phyloP scores from a whole-genome alignment of 2,329 filamentous ascomycete species.

The Tolypocladium album region DNA sequence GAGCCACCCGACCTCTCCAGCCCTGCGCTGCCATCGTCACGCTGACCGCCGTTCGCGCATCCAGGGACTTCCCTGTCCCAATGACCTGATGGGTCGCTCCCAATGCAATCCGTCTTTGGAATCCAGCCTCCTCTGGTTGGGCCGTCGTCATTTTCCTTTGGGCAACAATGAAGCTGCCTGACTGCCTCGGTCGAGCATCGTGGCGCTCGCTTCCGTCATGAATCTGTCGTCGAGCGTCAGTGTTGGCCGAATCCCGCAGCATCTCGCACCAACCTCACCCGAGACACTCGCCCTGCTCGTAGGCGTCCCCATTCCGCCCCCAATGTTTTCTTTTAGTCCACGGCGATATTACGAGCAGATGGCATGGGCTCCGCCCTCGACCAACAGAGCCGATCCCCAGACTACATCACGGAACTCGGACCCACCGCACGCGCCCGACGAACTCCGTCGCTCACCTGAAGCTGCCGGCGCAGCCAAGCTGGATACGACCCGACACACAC shows the following conservation, averaged over 20 bases:
- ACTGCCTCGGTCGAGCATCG: not conserved
- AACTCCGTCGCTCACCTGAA: not conserved
- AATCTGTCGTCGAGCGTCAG: not conserved
- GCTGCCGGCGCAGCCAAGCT: not conserved
- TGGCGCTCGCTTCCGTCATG: not conserved
- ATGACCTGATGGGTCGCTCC: not conserved
- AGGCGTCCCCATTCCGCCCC: not conserved
- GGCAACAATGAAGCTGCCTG: not conserved
- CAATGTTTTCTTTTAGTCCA: not conserved
- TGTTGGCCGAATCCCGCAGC: not conserved
- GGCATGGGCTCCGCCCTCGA: not conserved
- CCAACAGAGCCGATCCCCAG: not conserved
- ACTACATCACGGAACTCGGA: not conserved
- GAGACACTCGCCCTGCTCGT: not conserved
- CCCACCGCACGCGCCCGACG: not conserved
- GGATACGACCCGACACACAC: not conserved
- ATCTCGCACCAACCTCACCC: not conserved
- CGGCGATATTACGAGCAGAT: not conserved
- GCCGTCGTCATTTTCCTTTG: not conserved
- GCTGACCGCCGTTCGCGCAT: not conserved
- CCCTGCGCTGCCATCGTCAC: not conserved
- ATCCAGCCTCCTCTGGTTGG: not conserved
- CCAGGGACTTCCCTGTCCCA: not conserved
- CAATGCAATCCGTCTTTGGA: not conserved
- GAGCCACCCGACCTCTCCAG: not conserved